These are phyloP conservation scores for Boletus albobrunnescens DNA, from an alignment of 1,284 basidiomycete species.

Conservation along the genomic window DNA sequence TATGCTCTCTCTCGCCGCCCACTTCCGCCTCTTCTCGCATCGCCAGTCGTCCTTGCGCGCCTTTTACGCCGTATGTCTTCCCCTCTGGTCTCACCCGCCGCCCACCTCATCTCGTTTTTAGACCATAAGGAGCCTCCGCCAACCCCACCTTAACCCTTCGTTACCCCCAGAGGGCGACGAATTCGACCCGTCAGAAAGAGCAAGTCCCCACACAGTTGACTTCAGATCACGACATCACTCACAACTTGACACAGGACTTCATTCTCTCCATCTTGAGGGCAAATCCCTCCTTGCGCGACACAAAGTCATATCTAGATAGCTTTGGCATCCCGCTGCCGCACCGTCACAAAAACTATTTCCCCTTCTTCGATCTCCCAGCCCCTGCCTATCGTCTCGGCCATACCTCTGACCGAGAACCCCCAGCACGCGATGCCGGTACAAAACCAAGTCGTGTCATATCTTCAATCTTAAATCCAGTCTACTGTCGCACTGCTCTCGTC, in stretches of 20 bases:
- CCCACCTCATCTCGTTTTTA: constrained; percentile 22
- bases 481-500: constrained; percentile 85
- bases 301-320: constrained; percentile 83
- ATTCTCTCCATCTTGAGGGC: constrained; percentile 93
- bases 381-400: constrained; percentile 14
- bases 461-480: constrained; percentile 82
- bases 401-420: constrained; percentile 18
- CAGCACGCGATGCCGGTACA: constrained; percentile 22
- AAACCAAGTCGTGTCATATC: constrained; percentile 56
- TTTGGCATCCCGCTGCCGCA: constrained; percentile 60
- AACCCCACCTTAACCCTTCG: constrained; percentile 17
- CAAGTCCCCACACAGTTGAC: constrained; percentile 31
- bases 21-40: constrained; percentile 14
- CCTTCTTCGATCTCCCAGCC: constrained; percentile 20
- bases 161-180: constrained; percentile 42
- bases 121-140: constrained; percentile 49
- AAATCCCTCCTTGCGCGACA: constrained; percentile 89
- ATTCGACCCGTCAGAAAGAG: constrained; percentile 48
- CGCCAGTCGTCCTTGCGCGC: constrained; percentile 48
- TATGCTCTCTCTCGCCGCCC: constrained; percentile 7
- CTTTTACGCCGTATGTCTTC: constrained; percentile 55
- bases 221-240: constrained; percentile 5
- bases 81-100: neutral
- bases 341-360: constrained; percentile 24
- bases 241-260: constrained; percentile 68